Evolutionary conservation across 2,329 filamentous ascomycete genomes (phyloP), one percentile per base, ranked within the genome.

Genomic region (Rutstroemia sp.): DNA sequence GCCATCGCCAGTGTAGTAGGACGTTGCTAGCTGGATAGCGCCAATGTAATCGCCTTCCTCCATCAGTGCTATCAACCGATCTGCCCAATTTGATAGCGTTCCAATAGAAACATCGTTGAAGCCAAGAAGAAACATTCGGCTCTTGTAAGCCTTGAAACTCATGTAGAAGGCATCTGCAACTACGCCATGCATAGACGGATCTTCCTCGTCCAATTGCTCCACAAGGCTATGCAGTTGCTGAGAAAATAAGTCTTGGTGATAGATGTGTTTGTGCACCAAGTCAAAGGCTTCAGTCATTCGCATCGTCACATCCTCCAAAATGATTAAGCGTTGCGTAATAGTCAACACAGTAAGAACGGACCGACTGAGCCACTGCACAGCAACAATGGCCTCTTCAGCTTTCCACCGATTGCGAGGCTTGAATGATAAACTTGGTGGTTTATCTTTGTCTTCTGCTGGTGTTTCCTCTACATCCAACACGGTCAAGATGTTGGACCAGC

Each of bases 141-240:
- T 92, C 71, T 97, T 99, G 73, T 97, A 99, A 3, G 90, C 82
- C 67, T 89, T 90, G 72, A 97, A 92, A 71, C 92, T 96, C 90
- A 97, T 97, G 69, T 92, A 92, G 65, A 96, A 99, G 0, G 92
- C 94, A 76, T 99, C 94, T 7, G 92, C 92, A 48, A 97, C 89
- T 8, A 97, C 92, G 2, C 92, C 92, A 72, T 97, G 94, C 84
- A 97, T 88, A 0, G 90, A 89, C 0, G 82, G 78, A 65, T 96
- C 91, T 57, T 92, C 84, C 63, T 95, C 91, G 61, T 96, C 87
- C 17, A 94, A 76, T 59, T 92, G 86, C 70, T 97, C 94, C 21
- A 99, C 89, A 5, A 97, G 79, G 17, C 77, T 80, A 65, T 89
- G 87, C 12, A 99, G 76, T 68, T 97, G 94, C 25, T 82, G 81